Base-by-base conservation (phyloP, 2,329 filamentous ascomycete genomes). In the Daldinia sp. region DNA sequence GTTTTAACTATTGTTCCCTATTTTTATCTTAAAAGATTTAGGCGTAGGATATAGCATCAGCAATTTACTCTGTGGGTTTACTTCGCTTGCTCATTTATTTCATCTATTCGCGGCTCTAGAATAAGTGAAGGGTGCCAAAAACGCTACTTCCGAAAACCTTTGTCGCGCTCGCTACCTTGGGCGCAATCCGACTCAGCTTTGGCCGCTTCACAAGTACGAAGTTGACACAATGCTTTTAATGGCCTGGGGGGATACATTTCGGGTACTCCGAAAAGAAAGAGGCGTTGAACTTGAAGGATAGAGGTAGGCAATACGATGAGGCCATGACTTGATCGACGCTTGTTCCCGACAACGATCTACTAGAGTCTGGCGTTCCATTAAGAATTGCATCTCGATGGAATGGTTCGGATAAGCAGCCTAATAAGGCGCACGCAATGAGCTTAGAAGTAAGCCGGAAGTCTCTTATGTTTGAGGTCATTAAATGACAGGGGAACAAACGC, bases 361-460 rank as follows among this genome's bases (percentile, higher is more conserved):
- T 52, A 4, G 49, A 52, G 17, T 39, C 49, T 8, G 49, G 49
- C 9, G 49, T 39, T 29, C 32, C 49, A 11, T 52, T 52, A 17
- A 19, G 6, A 32, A 25, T 23, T 3, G 10, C 19, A 39, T 39
- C 49, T 17, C 49, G 32, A 8, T 39, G 49, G 34, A 52, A 52
- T 5, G 49, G 49, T 34, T 32, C 37, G 10, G 49, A 39, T 19
- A 52, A 23, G 19, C 49, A 52, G 30, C 32, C 49, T 32, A 52
- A 34, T 32, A 52, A 34, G 13, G 49, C 49, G 11, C 49, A 52
- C 37, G 49, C 32, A 23, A 52, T 52, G n/a, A 52, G 49, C 49
- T 52, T 27, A 21, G 17, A 39, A 19, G 19, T 52, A 17, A 52
- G 49, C 19, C 27, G 6, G 15, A 10, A 1, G n/a, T n/a, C 27